Evolutionary conservation across 169 alveolate genomes (phyloP).

Genomic region (Plasmodium fragile): DNA sequence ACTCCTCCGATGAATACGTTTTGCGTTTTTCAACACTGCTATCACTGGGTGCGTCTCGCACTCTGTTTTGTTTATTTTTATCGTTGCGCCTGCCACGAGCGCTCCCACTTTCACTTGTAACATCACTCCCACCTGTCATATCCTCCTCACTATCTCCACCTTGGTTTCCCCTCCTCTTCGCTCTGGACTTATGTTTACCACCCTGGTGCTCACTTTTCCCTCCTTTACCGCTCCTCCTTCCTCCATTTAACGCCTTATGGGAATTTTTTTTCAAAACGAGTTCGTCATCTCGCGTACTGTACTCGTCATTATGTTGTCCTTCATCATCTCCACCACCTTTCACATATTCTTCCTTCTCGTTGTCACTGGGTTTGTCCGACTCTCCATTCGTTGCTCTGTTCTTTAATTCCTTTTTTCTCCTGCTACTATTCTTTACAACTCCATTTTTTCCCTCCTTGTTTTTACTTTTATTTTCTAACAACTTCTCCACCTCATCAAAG

Average conservation of each 20-base stretch:
- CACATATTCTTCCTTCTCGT: not conserved
- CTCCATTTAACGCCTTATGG: not conserved
- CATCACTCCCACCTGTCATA: not conserved
- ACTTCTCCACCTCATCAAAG: conserved; percentile 71
- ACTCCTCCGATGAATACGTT: not conserved
- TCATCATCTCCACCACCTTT: not conserved
- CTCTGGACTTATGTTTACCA: not conserved
- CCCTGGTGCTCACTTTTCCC: not conserved
- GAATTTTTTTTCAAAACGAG: not conserved
- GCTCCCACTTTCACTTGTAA: not conserved
- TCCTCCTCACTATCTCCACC: not conserved
- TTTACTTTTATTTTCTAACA: conserved; percentile 19
- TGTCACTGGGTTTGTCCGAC: not conserved
- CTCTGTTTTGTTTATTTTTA: not conserved
- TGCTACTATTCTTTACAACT: not conserved
- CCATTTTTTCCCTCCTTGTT: conserved; percentile 8
- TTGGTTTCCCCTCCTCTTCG: not conserved
- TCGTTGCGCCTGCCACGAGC: not conserved
- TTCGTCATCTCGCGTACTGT: not conserved
- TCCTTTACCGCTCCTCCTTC: not conserved
- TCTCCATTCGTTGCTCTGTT: not conserved
- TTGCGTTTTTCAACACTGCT: not conserved
- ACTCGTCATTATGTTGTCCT: not conserved
- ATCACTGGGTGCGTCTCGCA: not conserved
- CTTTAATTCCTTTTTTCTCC: not conserved